Evolutionary conservation across 192 early-diverging fungal species (phyloP), one percentile per base, ranked within the genome.

Genomic region (Coemansia sp.): DNA sequence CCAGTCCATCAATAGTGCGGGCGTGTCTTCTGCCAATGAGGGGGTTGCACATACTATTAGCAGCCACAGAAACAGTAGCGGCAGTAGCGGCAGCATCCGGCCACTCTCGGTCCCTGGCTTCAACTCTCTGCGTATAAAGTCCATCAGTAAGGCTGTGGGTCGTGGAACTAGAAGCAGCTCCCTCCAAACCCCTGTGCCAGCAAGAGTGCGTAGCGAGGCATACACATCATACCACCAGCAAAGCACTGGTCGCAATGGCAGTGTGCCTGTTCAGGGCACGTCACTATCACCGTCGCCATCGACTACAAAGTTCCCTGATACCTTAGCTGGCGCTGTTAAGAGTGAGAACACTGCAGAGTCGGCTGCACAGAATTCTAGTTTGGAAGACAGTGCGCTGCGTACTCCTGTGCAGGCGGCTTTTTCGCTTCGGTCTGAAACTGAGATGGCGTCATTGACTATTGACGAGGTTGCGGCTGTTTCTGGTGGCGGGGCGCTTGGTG

Each of bases 161-260:
- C 43, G 46, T 14, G 41, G 43, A 24, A 17, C 28, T 22, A 14
- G 13, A 26, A 48, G 32, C 36, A 37, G n/a, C 37, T 54, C 55
- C 20, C 55, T 55, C 20, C 63, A 58, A 15, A 51, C 55, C 8
- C 63, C 71, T 0, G 58, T 73, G 10, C 71, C 71, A 6, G 71
- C 48, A 11, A 38, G 71, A n/a, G 71, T 73, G 20, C 71, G 71
- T 41, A 73, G 71, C 55, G 59, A 73, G 42, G 58, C 39, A 27
- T 73, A 73, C 41, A 45, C 63, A 5, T 48, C 63, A 29, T 73
- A 73, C 28, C 71, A 73, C 24, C 63, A 66, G 44, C 63, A 66
- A 26, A 73, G 52, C 0, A 19, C 39, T n/a, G 54, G 55, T 1
- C 55, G 47, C 11, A 56, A 28, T 33, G 59, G 38, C 54, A 55